Evolutionary conservation across 768 basidiomycete genomes (phyloP).

Genomic region (Tremella fuciformis): DNA sequence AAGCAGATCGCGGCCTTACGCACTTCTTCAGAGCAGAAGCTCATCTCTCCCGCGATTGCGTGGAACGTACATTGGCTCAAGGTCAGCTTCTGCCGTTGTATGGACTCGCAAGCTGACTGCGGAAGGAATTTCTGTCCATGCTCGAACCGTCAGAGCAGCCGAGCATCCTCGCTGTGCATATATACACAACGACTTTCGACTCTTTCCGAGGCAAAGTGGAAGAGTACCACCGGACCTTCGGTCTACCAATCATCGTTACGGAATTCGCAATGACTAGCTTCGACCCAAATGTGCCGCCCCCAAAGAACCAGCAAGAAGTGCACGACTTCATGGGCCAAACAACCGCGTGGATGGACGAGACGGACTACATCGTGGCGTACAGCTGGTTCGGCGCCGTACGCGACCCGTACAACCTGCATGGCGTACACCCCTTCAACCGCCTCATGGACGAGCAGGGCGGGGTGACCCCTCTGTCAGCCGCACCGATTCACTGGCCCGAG

Average conservation of each 20-base stretch:
- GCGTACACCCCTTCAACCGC: conserved; percentile 42
- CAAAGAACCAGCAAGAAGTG: conserved; percentile 36
- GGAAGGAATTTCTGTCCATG: conserved; percentile 30
- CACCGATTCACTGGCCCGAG: background rate
- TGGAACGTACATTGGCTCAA: conserved; percentile 31
- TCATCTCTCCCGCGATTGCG: conserved; percentile 42
- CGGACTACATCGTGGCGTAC: conserved; percentile 36
- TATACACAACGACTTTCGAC: conserved; percentile 47
- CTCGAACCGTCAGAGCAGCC: conserved; percentile 23
- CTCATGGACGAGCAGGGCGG: conserved; percentile 37
- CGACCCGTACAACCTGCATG: conserved; percentile 33
- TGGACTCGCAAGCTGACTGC: background rate
- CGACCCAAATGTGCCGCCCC: conserved; percentile 34
- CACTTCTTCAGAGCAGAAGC: conserved; percentile 16
- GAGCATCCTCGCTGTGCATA: conserved; percentile 35
- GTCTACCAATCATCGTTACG: conserved; percentile 34
- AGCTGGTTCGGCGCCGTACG: conserved; percentile 40
- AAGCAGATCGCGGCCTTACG: conserved; percentile 26
- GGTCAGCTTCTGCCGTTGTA: conserved; percentile 16
- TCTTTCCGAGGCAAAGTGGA: conserved; percentile 29
- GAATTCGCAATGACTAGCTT: conserved; percentile 47
- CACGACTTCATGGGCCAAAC: conserved; percentile 48
- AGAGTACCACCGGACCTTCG: conserved; percentile 26
- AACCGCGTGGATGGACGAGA: conserved; percentile 45
- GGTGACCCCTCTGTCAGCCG: conserved; percentile 10